These are phyloP conservation scores for Fimicolochytrium jonesii DNA, from an alignment of 192 early-diverging fungal species.

Conservation along the genomic window DNA sequence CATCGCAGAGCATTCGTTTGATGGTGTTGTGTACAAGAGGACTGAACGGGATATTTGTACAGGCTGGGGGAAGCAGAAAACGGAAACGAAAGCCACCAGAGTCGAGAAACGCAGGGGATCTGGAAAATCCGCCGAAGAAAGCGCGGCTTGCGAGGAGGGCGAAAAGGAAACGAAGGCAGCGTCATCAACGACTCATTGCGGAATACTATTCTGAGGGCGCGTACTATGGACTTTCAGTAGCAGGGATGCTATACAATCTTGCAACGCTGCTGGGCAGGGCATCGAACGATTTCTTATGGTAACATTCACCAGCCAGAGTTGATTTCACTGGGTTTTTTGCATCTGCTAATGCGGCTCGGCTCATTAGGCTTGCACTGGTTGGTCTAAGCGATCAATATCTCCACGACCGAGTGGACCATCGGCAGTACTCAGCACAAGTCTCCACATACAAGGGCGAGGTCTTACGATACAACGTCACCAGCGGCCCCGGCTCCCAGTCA, in stretches of 20 bases:
- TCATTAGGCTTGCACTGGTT: slow-evolving; percentile 69
- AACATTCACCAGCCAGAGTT: slow-evolving; percentile 7
- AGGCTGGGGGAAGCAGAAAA: neutral
- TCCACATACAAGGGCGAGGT: slow-evolving; percentile 68
- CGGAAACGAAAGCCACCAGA: neutral
- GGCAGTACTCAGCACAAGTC: slow-evolving; percentile 63
- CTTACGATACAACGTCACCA: slow-evolving; percentile 44
- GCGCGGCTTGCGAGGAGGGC: neutral
- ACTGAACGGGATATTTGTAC: too few species aligned
- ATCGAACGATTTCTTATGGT: slow-evolving; percentile 76
- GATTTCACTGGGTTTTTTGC: too few species aligned
- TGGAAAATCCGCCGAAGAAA: slow-evolving; percentile 1
- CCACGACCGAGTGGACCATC: slow-evolving; percentile 64
- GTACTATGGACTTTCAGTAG: slow-evolving; percentile 71
- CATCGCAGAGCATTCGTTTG: too few species aligned
- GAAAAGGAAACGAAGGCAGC: slow-evolving; percentile 5
- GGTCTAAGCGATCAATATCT: slow-evolving; percentile 77
- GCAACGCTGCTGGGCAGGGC: slow-evolving; percentile 68
- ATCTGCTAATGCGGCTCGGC: neutral
- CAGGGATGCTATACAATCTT: slow-evolving; percentile 68
- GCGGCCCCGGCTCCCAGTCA: neutral
- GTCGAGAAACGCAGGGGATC: neutral
- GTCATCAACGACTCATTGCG: slow-evolving; percentile 49
- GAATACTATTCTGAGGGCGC: slow-evolving; percentile 81
- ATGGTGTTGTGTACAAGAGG: too few species aligned